Evolutionary conservation across 164 flowering plant species (phyloP), one percentile per base, ranked within the genome.

Genomic region (Magnolia changhungtana): DNA sequence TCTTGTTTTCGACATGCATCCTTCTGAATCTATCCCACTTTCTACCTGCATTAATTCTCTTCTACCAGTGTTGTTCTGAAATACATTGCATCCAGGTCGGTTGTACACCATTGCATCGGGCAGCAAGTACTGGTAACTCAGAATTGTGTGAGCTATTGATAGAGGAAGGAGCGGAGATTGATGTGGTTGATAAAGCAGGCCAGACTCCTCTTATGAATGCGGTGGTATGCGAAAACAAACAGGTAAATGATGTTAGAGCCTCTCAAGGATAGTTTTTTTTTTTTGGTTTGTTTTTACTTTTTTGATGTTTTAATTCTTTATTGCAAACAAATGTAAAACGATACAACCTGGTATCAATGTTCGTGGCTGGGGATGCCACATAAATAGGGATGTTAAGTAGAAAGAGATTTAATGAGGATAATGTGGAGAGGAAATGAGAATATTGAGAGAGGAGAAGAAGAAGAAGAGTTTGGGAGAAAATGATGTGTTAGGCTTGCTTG

Each of bases 151-250:
- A 94, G 78, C 80, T 90, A 61, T 75, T 96, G 74, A 90, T 96
- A 37, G 98, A 94, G 85, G 99, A 96, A 87, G 98, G 98, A 74
- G 97, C 97, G 59, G 97, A 92, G 49, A 81, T 96, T 80, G 99
- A 96, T 85, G 91, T 90, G 67, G 81, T 80, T 68, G 98, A 96
- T 83, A 90, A 71, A 84, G 87, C 89, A 5, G 98, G 94, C 49
- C 92, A 94, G 83, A 91, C 98, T 52, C 92, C 97, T 79, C 92
- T 96, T 10, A 96, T 94, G 99, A 82, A 64, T 85, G 94, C 99
- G 52, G 98, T 96, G 55, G 84, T 92, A 77, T 91, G 90, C 79
- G 4, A 86, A 2, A 87, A 92, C 87, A 90, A 84, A 83, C 94
- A 94, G 89, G 99, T 94, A 83, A 72, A 74, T 68, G 70, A 24